Evolutionary conservation across 345 rosid genomes (phyloP).

Genomic region (Eucalyptus guilfoylei): DNA sequence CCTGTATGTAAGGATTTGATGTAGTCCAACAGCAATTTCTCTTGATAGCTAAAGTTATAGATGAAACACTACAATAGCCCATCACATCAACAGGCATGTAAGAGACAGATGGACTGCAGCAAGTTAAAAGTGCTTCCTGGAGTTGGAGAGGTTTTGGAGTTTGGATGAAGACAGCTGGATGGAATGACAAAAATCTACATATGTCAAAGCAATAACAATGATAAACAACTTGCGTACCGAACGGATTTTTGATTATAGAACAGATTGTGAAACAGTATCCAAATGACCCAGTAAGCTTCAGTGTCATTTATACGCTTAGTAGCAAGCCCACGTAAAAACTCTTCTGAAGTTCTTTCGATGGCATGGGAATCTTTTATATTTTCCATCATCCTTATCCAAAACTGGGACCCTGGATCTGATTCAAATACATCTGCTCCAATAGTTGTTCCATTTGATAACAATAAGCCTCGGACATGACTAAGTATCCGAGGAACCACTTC

Average conservation of each 20-base stretch:
- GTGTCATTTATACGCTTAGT: slow-evolving; percentile 39
- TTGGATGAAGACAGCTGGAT: background rate
- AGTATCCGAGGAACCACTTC: slow-evolving; percentile 53
- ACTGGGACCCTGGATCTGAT: slow-evolving; percentile 27
- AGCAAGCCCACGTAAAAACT: slow-evolving; percentile 66
- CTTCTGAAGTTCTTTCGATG: slow-evolving; percentile 71
- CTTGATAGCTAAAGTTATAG: background rate
- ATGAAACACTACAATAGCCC: background rate
- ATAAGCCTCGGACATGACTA: slow-evolving; percentile 35
- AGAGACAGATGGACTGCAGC: background rate
- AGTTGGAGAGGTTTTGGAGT: background rate
- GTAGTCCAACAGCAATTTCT: background rate
- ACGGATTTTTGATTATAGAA: slow-evolving; percentile 35
- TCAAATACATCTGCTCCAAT: slow-evolving; percentile 22
- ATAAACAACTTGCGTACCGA: slow-evolving; percentile 33
- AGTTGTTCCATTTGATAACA: slow-evolving; percentile 26
- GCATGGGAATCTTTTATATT: slow-evolving; percentile 66
- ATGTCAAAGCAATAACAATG: background rate
- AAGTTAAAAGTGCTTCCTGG: background rate
- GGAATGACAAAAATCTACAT: background rate
- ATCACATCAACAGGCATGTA: background rate
- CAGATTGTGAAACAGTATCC: slow-evolving; percentile 51
- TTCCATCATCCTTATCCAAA: slow-evolving; percentile 65
- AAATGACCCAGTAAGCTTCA: slow-evolving; percentile 83
- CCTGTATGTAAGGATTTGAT: background rate